These are phyloP conservation scores for Pogostemon cablin DNA, from an alignment of 257 asterid genomes.

Conservation along the genomic window DNA sequence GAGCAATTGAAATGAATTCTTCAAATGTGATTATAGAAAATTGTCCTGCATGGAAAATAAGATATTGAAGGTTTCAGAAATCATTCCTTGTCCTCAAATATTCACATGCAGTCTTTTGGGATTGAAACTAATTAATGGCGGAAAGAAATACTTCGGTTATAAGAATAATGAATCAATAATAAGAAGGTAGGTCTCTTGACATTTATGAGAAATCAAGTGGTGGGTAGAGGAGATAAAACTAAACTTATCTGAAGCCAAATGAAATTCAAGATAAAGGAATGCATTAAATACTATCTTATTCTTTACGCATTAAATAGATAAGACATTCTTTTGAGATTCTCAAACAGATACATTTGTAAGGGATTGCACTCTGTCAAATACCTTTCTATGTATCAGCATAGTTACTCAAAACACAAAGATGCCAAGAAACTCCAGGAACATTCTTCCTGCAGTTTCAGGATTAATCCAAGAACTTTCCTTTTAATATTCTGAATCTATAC, in stretches of 20 bases:
- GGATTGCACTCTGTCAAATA: not conserved
- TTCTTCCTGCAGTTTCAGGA: constrained; percentile 7
- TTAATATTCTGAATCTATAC: not conserved
- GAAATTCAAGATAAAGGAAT: not conserved
- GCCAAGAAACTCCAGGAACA: not conserved
- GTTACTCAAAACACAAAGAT: not conserved
- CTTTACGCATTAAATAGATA: not conserved
- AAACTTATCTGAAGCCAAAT: not conserved
- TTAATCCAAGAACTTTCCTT: not conserved
- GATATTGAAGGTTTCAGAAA: constrained; percentile 13
- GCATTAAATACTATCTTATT: no score
- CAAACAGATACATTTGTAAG: not conserved
- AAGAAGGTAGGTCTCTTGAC: not conserved
- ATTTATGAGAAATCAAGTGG: not conserved
- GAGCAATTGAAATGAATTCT: constrained; percentile 80
- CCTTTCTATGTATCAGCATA: not conserved
- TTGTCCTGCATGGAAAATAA: constrained; percentile 57
- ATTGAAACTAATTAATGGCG: not conserved
- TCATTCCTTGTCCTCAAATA: not conserved
- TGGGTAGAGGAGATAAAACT: not conserved
- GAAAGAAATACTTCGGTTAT: no score
- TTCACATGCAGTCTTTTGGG: not conserved
- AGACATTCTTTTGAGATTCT: not conserved
- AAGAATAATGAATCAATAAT: not conserved
- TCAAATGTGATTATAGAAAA: constrained; percentile 85